Conservation (phyloP, 192 early-diverging fungal genomes). For the Linderina pennispora region DNA sequence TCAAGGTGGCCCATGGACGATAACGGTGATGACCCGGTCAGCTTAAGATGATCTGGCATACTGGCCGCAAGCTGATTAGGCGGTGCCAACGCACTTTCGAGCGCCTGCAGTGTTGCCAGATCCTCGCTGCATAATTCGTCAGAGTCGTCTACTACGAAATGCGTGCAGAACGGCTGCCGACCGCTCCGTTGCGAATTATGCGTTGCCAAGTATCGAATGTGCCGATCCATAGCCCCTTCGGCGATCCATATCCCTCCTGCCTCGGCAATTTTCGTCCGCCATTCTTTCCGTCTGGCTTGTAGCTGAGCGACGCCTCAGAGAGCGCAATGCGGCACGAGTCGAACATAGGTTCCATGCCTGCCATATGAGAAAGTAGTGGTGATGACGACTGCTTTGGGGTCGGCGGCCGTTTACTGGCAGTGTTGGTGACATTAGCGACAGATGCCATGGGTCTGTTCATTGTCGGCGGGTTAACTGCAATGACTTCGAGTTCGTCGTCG, state of each 20-base stretch:
- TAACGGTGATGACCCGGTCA: not conserved
- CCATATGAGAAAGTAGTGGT: not conserved
- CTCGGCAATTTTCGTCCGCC: conserved; percentile 9
- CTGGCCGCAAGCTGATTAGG: not conserved
- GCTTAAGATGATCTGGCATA: no score
- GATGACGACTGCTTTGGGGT: not conserved
- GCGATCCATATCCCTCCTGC: conserved; percentile 11
- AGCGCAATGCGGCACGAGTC: conserved; percentile 21
- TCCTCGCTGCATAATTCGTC: conserved; percentile 14
- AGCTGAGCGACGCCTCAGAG: conserved; percentile 12
- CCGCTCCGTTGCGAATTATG: not conserved
- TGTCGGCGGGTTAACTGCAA: no score
- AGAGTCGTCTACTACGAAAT: conserved; percentile 22
- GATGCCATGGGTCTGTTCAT: no score
- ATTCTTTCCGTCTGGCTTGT: conserved; percentile 7
- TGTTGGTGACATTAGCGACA: not conserved
- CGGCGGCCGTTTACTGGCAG: not conserved
- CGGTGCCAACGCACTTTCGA: not conserved
- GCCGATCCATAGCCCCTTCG: conserved; percentile 1
- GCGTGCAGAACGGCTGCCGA: conserved; percentile 5
- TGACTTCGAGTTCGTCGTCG: conserved; percentile 1
- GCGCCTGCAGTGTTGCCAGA: not conserved
- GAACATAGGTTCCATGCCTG: not conserved
- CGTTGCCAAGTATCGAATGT: not conserved
- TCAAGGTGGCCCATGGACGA: not conserved